Evolutionary conservation across 345 rosid genomes (phyloP), one percentile per base, ranked within the genome.

Genomic region (Nasturtium officinale): DNA sequence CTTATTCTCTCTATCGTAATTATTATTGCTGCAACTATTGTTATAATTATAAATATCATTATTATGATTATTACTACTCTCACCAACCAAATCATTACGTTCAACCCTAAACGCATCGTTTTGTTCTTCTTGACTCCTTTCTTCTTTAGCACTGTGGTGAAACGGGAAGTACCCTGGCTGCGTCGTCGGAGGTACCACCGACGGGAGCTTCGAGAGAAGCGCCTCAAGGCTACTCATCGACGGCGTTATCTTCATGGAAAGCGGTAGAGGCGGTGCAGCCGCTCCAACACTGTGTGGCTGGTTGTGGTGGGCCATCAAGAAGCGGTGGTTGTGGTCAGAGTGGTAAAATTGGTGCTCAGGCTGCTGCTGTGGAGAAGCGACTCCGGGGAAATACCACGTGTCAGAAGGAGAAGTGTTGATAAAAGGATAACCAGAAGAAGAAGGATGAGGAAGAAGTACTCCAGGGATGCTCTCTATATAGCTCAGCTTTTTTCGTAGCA

Each of bases 211-310:
- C 2, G 96, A 94, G 61, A 94, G 97, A 56, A 94, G 87, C 18
- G 96, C 97, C 77, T 91, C 97, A 7, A 94, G 95, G 84, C 99
- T 94, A 79, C 90, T 88, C 99, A 94, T 94, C 21, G 98, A 89
- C 25, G 99, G 97, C 0, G 89, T 85, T 67, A 94, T 79, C 82
- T 87, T 86, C 80, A 83, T 83, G 9, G 75, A 71, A 32, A 56
- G 66, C 0, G 78, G 72, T 50, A 33, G 40, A 26, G 78, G 37
- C 37, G 43, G 63, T 45, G 7, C 69, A n/a, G 7, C 70, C 6
- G 47, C 55, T 30, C 76, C 76, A 20, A 40, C 45, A 1, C 9
- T 45, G 30, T 75, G 79, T 30, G 61, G 65, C 35, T 54, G 67
- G 23, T 58, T 56, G 25, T 74, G 72, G 35, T 43, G 61, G 0